phyloP scores from a whole-genome alignment of 2,329 filamentous ascomycete species.

The Pestalotiopsis sp. region DNA sequence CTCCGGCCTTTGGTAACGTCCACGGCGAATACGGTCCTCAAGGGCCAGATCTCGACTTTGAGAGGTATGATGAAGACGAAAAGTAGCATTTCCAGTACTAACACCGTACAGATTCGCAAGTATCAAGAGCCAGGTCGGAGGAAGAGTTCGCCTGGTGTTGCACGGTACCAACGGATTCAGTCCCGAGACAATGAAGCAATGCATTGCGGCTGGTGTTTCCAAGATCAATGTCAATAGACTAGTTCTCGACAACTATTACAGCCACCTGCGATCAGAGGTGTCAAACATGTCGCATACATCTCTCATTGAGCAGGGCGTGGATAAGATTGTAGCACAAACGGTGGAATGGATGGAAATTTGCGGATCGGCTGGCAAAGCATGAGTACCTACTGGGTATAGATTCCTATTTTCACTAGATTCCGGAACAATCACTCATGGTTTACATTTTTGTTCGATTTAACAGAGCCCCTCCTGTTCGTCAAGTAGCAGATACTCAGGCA shows the following conservation, averaged over 20 bases:
- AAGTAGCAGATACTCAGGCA: no score
- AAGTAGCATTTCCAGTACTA: background rate
- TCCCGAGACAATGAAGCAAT: slow-evolving; percentile 48
- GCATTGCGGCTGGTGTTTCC: slow-evolving; percentile 52
- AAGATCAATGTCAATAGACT: slow-evolving; percentile 63
- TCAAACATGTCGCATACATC: slow-evolving; percentile 34
- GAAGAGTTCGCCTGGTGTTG: slow-evolving; percentile 49
- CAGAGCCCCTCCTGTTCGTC: no score
- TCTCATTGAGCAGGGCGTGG: slow-evolving; percentile 48
- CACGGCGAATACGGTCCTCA: slow-evolving; percentile 72
- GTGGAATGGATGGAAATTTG: slow-evolving; percentile 52
- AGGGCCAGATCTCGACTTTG: slow-evolving; percentile 66
- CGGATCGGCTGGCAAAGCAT: slow-evolving; percentile 45
- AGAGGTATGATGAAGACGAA: background rate
- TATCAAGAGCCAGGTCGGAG: slow-evolving; percentile 36
- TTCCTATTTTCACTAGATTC: background rate
- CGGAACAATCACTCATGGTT: no score
- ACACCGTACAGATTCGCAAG: slow-evolving; percentile 38
- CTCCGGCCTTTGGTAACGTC: slow-evolving; percentile 76
- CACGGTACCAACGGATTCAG: slow-evolving; percentile 61
- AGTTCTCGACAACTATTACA: slow-evolving; percentile 47
- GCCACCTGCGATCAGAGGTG: slow-evolving; percentile 41
- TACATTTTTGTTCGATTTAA: no score
- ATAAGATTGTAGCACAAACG: slow-evolving; percentile 41
- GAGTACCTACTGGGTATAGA: background rate